Percentiles rank a stretch among this genome's conserved stretches.
Conservation (phyloP, 1,284 basidiomycete genomes). For the Somion occarium region DNA sequence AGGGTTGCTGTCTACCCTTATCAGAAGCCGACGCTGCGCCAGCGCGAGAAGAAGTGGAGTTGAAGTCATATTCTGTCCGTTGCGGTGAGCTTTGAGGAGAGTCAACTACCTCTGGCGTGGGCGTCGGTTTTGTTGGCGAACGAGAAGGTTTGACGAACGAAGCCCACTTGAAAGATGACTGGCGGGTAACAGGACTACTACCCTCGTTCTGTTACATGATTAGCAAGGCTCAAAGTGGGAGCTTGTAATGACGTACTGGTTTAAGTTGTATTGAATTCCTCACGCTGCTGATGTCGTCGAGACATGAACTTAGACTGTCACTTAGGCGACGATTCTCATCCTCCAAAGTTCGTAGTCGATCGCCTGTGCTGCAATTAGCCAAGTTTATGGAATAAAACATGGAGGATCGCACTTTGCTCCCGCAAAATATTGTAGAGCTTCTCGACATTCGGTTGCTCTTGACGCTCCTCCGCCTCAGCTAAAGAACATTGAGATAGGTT, state of each 20-base stretch:
- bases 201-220: conserved; percentile 34
- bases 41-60: conserved; percentile 21
- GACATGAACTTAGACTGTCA: conserved; percentile 51
- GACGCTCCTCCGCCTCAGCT: conserved; percentile 68
- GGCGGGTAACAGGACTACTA: conserved; percentile 49
- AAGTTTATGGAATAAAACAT: not conserved
- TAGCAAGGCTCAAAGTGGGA: not conserved
- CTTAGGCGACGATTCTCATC: conserved; percentile 71
- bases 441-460: conserved; percentile 58
- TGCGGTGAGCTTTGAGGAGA: conserved; percentile 77
- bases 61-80: conserved; percentile 63
- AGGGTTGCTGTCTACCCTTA: conserved; percentile 16
- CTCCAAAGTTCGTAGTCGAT: conserved; percentile 66
- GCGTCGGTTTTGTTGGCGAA: conserved; percentile 72
- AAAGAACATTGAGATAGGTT: conserved; percentile 12
- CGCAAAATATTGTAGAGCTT: conserved; percentile 65
- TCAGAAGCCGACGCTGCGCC: conserved; percentile 19
- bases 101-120: conserved; percentile 45
- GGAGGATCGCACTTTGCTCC: conserved; percentile 60
- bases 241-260: conserved; percentile 24
- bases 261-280: conserved; percentile 22
- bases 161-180: conserved; percentile 81
- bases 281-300: conserved; percentile 59
- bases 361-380: conserved; percentile 38
- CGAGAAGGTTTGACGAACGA: conserved; percentile 64